Percentiles rank a stretch among this genome's conserved stretches.
These are phyloP conservation scores for Stevia rebaudiana DNA, from an alignment of 140 eudicot species.

Conservation along the genomic window DNA sequence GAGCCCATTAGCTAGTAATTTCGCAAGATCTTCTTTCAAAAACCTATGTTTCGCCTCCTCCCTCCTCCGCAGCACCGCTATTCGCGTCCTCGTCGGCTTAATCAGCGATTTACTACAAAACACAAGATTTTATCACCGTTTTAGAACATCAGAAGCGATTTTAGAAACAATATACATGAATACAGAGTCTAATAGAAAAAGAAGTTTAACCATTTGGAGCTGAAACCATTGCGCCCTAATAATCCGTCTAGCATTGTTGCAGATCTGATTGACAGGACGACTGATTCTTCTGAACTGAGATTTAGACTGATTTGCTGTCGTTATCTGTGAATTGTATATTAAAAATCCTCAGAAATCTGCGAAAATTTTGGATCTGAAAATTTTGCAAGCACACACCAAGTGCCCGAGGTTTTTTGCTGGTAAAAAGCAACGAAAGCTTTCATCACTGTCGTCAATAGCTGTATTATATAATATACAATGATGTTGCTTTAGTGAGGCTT, in stretches of 20 bases:
- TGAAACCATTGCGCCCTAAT: conserved; percentile 71
- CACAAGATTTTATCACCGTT: conserved; percentile 6
- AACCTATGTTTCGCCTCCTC: conserved; percentile 90
- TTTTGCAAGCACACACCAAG: neutral
- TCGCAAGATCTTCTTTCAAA: conserved; percentile 73
- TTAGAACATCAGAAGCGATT: neutral
- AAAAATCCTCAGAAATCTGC: conserved; percentile 1
- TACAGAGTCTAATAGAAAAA: conserved; percentile 8
- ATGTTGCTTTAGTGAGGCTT: conserved; percentile 20
- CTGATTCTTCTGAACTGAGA: conserved; percentile 20
- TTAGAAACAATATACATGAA: neutral
- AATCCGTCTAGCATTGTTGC: conserved; percentile 82
- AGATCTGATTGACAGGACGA: conserved; percentile 23
- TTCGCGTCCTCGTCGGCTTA: conserved; percentile 61
- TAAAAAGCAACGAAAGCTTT: conserved; percentile 15
- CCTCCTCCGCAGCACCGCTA: conserved; percentile 59
- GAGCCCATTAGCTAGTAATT: conserved; percentile 77
- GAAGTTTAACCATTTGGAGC: conserved; percentile 67
- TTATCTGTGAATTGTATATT: conserved; percentile 15
- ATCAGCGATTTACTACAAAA: conserved; percentile 73
- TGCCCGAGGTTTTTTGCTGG: conserved; percentile 11
- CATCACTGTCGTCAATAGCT: conserved; percentile 23
- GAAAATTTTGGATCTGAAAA: conserved; percentile 19
- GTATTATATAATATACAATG: neutral
- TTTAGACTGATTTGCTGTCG: conserved; percentile 6